Percentiles rank a stretch among this genome's conserved stretches.
Conservation (phyloP, 176 grass and related monocot species). For the Aegilops bicornis region DNA sequence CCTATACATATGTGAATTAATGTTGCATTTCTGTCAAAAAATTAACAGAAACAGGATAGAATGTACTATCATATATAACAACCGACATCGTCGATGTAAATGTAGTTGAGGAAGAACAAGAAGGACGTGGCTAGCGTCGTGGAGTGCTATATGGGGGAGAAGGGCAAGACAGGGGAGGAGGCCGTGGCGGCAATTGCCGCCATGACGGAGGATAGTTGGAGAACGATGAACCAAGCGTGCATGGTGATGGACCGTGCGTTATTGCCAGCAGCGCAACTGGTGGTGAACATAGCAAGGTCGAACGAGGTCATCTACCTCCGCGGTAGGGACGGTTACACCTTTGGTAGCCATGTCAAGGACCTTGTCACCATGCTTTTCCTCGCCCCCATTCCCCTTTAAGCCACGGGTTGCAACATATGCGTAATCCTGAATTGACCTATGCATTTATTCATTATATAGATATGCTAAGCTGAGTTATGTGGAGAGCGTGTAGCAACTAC, state of each 20-base stretch:
- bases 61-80: too few relatives aligned
- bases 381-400: neutral
- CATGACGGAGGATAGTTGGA: neutral
- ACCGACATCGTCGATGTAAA: neutral
- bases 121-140: neutral
- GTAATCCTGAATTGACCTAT: neutral
- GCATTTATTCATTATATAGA: neutral
- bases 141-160: slow-evolving; percentile 25
- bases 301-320: slow-evolving; percentile 20
- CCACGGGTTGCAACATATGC: too few relatives aligned
- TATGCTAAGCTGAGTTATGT: too few relatives aligned
- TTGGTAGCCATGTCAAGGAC: neutral
- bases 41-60: too few relatives aligned
- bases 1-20: too few relatives aligned
- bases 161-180: neutral
- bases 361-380: slow-evolving; percentile 10
- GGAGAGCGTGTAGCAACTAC: too few relatives aligned
- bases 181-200: neutral
- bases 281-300: slow-evolving; percentile 20
- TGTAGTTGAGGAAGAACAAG: slow-evolving; percentile 1
- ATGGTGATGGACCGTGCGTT: neutral
- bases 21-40: too few relatives aligned
- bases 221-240: neutral
- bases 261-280: neutral
- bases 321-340: slow-evolving; percentile 26